Percentiles rank a stretch among this genome's conserved stretches.
These are phyloP conservation scores for Colletotrichum sp. DNA, from an alignment of 2,329 filamentous ascomycete species.

Conservation along the genomic window DNA sequence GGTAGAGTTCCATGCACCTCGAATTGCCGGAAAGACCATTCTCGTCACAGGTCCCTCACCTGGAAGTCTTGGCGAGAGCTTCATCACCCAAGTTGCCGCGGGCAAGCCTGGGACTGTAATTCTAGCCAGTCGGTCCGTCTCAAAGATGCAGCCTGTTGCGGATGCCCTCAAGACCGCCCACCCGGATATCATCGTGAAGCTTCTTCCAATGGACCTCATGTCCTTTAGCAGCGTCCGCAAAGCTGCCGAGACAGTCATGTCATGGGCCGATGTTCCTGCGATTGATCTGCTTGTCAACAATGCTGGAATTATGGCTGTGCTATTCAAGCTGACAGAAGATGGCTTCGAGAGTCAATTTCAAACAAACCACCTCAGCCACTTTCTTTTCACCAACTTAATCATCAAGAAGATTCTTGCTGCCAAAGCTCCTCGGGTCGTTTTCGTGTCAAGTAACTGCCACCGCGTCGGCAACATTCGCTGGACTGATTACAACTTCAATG, in stretches of 20 bases:
- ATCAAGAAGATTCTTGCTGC: constrained; percentile 31
- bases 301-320: constrained; percentile 19
- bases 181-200: constrained; percentile 35
- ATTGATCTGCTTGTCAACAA: constrained; percentile 38
- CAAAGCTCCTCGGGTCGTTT: constrained; percentile 41
- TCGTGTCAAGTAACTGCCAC: constrained; percentile 31
- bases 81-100: constrained; percentile 40
- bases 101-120: constrained; percentile 23
- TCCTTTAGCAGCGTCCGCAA: constrained; percentile 41
- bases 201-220: constrained; percentile 41
- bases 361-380: constrained; percentile 41
- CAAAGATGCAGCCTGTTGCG: background rate
- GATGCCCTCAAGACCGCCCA: constrained; percentile 28
- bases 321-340: constrained; percentile 33
- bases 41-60: constrained; percentile 46
- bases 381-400: constrained; percentile 42
- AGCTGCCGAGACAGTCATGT: constrained; percentile 38
- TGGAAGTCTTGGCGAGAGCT: constrained; percentile 39
- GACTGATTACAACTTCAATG: constrained; percentile 46
- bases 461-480: constrained; percentile 44
- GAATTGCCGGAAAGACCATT: constrained; percentile 40
- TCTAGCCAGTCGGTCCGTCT: background rate
- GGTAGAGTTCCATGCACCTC: constrained; percentile 27
- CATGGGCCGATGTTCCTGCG: constrained; percentile 31
- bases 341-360: constrained; percentile 41